Evolutionary conservation across 116 monocot species (phyloP), one percentile per base, ranked within the genome.

Genomic region (Papilionanthe hybrid): DNA sequence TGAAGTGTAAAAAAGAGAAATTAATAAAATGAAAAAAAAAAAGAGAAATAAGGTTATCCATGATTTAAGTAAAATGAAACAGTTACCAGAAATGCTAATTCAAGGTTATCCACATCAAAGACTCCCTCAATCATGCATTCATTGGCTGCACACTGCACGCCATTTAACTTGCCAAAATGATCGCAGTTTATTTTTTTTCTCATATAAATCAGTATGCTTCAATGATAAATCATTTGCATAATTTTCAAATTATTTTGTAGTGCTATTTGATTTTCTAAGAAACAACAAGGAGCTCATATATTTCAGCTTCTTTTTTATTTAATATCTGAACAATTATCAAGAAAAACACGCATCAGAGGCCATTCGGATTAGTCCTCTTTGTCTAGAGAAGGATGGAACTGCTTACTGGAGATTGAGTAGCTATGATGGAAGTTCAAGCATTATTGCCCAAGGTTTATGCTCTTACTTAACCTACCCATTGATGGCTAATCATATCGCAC

Each of bases 381-480:
- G 84, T 42, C 29, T 86, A 17, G 82, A 85, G 72, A 81, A 79
- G 53, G 75, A 80, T n/a, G 89, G 89, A 6, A 9, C 18, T 30
- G 75, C 67, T 72, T 90, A 82, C 81, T 93, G 93, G 93, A 87
- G 72, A 78, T 48, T 93, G 43, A 85, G 77, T 69, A 66, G 85
- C 66, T 79, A 77, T 60, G 55, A 53, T 3, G 42, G 27, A 48
- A 76, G 49, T n/a, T 82, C 85, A 73, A 60, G 50, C 29, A 84
- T 93, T 60, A 58, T 90, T 20, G 84, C 84, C 63, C 93, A 93
- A 93, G 93, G 93, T 93, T 50, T 48, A 6, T 42, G 5, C 48
- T 75, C 17, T 44, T 20, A 3, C 50, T 79, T 80, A n/a, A 27
- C 72, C 29, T 32, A 79, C 49, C 1, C 28, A 63, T 47, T 63